A percentile compares a stretch with the other conserved stretches of the same genome.
Evolutionary conservation across 129 eudicot genomes (phyloP).

Genomic region (Daucus carota): DH1_v3.0 NC_030384.2:32371501-32372000

Average conservation of each 20-base stretch:
- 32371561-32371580: neutral
- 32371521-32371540: too few species aligned
- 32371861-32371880: neutral
- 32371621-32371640: neutral
- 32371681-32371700: neutral
- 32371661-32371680: neutral
- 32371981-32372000: neutral
- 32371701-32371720: constrained; percentile 3
- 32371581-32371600: neutral
- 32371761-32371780: neutral
- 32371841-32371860: neutral
- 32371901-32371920: constrained; percentile 28
- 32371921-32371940: constrained; percentile 31
- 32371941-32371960: constrained; percentile 36
- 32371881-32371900: constrained; percentile 26
- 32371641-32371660: neutral
- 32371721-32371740: neutral
- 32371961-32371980: neutral
- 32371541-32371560: too few species aligned
- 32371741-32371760: neutral
- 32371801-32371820: neutral
- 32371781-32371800: neutral
- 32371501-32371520: too few species aligned
- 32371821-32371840: neutral
- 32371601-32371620: too few species aligned